These are phyloP conservation scores for Cladosporium velox DNA, from an alignment of 2,329 filamentous ascomycete genomes.

Conservation along the genomic window DNA sequence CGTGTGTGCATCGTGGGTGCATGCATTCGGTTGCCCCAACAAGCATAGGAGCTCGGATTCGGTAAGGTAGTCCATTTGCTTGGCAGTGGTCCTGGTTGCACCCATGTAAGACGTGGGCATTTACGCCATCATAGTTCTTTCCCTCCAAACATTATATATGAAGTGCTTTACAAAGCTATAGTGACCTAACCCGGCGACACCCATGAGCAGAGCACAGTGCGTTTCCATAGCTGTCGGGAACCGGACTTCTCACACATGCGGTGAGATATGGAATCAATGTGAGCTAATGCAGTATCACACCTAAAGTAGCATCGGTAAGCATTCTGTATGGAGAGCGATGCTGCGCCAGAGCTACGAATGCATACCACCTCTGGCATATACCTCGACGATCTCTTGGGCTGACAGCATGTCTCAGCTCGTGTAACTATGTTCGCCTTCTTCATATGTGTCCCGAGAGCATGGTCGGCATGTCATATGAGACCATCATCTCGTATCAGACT, in stretches of 20 bases:
- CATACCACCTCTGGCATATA: neutral
- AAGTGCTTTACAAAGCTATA: neutral
- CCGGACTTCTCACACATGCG: neutral
- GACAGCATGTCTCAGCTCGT: neutral
- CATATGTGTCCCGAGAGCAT: neutral
- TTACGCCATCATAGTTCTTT: neutral
- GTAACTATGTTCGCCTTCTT: neutral
- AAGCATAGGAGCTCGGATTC: neutral
- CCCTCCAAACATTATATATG: neutral
- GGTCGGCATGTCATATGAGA: neutral
- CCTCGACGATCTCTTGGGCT: neutral
- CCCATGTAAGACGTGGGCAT: neutral
- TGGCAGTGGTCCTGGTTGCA: neutral
- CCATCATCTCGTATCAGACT: neutral
- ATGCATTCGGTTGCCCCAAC: neutral
- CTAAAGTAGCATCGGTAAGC: neutral
- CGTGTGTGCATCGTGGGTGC: neutral
- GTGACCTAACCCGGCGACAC: neutral
- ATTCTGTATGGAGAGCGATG: neutral
- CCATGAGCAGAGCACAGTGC: neutral
- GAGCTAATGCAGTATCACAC: slow-evolving; percentile 3
- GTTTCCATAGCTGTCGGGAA: neutral
- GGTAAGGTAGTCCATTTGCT: neutral
- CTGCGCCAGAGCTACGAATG: neutral
- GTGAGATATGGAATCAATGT: neutral